Percentiles rank a stretch among this genome's conserved stretches.
These are phyloP conservation scores for Trichoderma sp. DNA, from an alignment of 2,329 filamentous ascomycete genomes.

Conservation along the genomic window DNA sequence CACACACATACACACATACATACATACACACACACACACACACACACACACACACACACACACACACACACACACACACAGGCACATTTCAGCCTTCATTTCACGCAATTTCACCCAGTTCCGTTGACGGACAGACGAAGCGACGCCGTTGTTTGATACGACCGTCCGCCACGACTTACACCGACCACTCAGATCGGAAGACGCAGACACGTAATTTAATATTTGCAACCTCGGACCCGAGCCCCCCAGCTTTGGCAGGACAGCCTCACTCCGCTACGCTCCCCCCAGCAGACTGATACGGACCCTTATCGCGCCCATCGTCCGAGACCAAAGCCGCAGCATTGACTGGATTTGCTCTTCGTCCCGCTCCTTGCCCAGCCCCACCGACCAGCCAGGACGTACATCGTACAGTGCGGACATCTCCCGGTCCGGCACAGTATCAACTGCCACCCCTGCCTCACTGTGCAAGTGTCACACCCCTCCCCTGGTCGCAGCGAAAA, in stretches of 20 bases:
- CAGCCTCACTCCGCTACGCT: slow-evolving; percentile 12
- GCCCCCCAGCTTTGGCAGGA: slow-evolving; percentile 15
- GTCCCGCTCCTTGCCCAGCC: slow-evolving; percentile 36
- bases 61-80: not conserved
- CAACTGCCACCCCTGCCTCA: slow-evolving; percentile 12
- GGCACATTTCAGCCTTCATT: slow-evolving; percentile 26
- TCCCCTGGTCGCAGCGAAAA: slow-evolving; percentile 31
- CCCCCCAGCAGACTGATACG: slow-evolving; percentile 4
- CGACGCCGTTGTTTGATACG: slow-evolving; percentile 35
- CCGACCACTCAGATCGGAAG: slow-evolving; percentile 32
- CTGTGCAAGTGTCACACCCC: slow-evolving; percentile 30
- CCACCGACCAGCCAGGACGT: slow-evolving; percentile 24
- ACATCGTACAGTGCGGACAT: slow-evolving; percentile 17
- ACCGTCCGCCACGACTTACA: slow-evolving; percentile 31
- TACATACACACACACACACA: not conserved
- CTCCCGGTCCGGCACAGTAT: slow-evolving; percentile 11
- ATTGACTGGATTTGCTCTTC: slow-evolving; percentile 29
- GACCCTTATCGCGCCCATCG: slow-evolving; percentile 27
- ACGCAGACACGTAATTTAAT: slow-evolving; percentile 38
- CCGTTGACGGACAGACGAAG: slow-evolving; percentile 27
- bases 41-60: not conserved
- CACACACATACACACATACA: not conserved
- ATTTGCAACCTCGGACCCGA: slow-evolving; percentile 17
- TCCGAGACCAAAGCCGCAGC: slow-evolving; percentile 27
- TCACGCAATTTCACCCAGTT: slow-evolving; percentile 30